phyloP scores from a whole-genome alignment of 495 filamentous ascomycete species.

The Neurospora terricola region DNA sequence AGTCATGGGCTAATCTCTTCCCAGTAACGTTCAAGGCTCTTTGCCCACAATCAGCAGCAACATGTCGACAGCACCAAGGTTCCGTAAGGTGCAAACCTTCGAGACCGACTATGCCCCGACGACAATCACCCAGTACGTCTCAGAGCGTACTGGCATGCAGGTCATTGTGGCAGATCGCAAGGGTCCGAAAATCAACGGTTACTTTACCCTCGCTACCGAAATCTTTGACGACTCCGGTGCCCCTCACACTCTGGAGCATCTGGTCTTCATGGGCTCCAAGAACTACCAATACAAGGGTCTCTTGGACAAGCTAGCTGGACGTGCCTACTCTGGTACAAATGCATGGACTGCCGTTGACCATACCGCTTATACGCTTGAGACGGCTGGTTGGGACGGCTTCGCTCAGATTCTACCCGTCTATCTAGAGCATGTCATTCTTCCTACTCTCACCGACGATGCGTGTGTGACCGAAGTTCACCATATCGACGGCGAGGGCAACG shows the following conservation, averaged over 20 bases:
- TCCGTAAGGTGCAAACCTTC: conserved; percentile 77
- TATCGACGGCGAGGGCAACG: conserved; percentile 82
- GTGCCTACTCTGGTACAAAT: conserved; percentile 90
- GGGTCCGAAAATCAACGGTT: conserved; percentile 88
- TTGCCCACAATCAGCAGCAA: conserved; percentile 5
- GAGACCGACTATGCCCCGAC: conserved; percentile 78
- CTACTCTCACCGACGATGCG: conserved; percentile 81
- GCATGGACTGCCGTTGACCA: conserved; percentile 93
- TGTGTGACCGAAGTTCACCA: conserved; percentile 97
- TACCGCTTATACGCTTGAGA: conserved; percentile 92
- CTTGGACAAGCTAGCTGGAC: conserved; percentile 83
- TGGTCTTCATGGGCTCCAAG: conserved; percentile 96
- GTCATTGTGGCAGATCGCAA: conserved; percentile 84
- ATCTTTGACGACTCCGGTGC: conserved; percentile 95
- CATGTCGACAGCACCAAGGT: conserved; percentile 45
- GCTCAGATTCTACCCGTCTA: conserved; percentile 91
- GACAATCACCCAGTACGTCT: conserved; percentile 70
- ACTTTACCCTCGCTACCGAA: conserved; percentile 92
- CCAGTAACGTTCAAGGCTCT: conserved; percentile 12
- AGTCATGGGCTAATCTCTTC: conserved; percentile 10
- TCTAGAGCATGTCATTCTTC: conserved; percentile 86
- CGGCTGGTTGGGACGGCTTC: conserved; percentile 94
- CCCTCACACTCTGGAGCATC: conserved; percentile 91
- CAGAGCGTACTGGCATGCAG: conserved; percentile 84
- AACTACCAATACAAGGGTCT: conserved; percentile 91